Conservation (phyloP, 2,329 filamentous ascomycete species). For the Cordyceps fumosorosea region DNA sequence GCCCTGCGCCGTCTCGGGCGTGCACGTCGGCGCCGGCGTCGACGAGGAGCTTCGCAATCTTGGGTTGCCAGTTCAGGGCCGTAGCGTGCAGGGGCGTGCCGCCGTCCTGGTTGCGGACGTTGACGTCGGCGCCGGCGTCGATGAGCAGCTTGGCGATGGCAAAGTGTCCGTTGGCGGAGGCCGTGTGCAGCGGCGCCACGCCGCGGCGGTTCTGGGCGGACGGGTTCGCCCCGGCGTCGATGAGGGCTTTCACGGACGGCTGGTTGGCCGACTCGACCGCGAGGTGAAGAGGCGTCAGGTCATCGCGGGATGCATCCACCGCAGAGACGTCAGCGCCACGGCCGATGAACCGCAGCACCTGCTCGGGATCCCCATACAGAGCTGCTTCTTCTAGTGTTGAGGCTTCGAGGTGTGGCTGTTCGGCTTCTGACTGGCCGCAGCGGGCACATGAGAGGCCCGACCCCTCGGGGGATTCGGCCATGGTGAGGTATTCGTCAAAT, state of each 20-base stretch:
- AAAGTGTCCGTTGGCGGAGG: background rate
- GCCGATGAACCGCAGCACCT: background rate
- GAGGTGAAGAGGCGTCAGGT: background rate
- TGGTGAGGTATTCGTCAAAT: too few relatives aligned
- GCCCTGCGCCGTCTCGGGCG: background rate
- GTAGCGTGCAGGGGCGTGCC: background rate
- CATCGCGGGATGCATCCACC: background rate
- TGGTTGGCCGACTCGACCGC: background rate
- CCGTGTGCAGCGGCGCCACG: background rate
- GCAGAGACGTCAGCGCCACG: background rate
- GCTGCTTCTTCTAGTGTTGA: too few relatives aligned
- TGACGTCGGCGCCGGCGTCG: background rate
- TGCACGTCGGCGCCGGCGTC: background rate
- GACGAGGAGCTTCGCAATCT: background rate
- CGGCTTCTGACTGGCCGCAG: too few relatives aligned
- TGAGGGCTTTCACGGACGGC: background rate
- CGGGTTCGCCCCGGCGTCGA: background rate
- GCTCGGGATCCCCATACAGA: too few relatives aligned
- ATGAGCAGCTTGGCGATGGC: background rate
- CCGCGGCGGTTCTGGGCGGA: too few relatives aligned
- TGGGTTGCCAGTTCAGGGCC: background rate
- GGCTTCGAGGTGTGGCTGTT: too few relatives aligned
- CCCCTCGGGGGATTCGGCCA: too few relatives aligned
- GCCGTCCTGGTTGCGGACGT: background rate
- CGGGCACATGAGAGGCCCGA: too few relatives aligned